Base-by-base conservation (phyloP, 2,329 filamentous ascomycete genomes). In the Arthrobotrys sphaeroides region DNA sequence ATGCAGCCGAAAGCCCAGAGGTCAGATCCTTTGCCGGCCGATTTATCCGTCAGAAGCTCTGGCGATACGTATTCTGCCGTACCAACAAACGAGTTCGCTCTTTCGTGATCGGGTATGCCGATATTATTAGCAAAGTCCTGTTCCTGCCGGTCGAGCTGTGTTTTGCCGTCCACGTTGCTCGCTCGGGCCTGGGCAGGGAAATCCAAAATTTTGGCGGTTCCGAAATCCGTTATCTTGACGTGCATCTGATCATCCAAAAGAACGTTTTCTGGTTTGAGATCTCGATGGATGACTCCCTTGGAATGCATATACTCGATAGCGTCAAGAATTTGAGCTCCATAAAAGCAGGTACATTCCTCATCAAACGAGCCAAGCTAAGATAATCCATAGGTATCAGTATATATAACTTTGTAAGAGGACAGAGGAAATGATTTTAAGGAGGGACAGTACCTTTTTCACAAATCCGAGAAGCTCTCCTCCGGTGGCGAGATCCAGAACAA, bases 1-100 rank as follows among this genome's bases (percentile, higher is more conserved):
- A 99, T 99, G 84, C 95, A 99, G 7, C 95, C 95, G 84, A 96
- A 99, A 1, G 95, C 95, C 95, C 95, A 99, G 57, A 99, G 83
- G 83, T 99, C 95, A 82, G 95, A 98, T 45, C 94, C 92, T 84
- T 98, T 99, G 85, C 94, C 97, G 18, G 94, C 95, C 80, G 92
- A 96, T 84, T 98, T 98, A 81, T 97, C 93, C 28, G 92, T 97
- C 65, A 99, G 85, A n/a, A 99, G 86, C 82, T 99, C 95, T 0
- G 95, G 95, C 81, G 95, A 98, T 79, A 99, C 95, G 80, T 99
- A 99, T 82, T 99, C 95, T 9, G 95, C 95, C 0, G 95, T 99
- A 38, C 95, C 95, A 43, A 99, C 95, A 82, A 99, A 99, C 0
- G 95, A 99, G 36, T 92, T 92, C 10, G 94, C 93, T 78, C 93